These are phyloP conservation scores for Pholiota microspora DNA, from an alignment of 768 basidiomycete species.

Conservation along the genomic window DNA sequence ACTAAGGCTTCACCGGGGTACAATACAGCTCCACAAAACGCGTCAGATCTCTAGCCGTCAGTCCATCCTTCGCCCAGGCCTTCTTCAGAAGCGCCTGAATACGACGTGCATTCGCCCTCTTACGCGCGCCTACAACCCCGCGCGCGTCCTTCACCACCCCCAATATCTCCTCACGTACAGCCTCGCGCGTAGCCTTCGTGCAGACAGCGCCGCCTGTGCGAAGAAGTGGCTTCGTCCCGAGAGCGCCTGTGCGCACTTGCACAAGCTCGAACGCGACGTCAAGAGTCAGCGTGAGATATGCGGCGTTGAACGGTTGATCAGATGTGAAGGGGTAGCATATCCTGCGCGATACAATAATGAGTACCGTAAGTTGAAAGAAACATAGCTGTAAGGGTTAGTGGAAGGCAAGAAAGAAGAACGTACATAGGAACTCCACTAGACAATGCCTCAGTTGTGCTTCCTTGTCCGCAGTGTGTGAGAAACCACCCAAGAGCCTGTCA, in stretches of 20 bases:
- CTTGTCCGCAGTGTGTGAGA: conserved; percentile 9
- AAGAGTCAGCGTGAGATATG: conserved; percentile 2
- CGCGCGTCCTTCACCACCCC: conserved; percentile 1
- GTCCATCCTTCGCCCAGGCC: neutral
- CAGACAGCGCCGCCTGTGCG: neutral
- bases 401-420: neutral
- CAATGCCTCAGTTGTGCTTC: conserved; percentile 6
- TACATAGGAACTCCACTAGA: conserved; percentile 8
- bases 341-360: too few relatives aligned
- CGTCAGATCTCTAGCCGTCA: neutral
- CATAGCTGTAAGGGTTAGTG: too few relatives aligned
- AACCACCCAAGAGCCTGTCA: conserved; percentile 10
- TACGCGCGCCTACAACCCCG: neutral
- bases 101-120: neutral
- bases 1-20: neutral
- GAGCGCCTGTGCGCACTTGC: conserved; percentile 6
- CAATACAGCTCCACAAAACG: neutral
- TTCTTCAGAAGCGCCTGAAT: neutral
- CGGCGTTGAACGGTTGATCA: conserved; percentile 6
- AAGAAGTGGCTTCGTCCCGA: conserved; percentile 2
- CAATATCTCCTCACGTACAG: conserved; percentile 4
- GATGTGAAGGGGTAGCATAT: conserved; percentile 10
- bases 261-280: conserved; percentile 9
- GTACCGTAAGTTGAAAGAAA: too few relatives aligned
- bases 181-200: neutral